Percentiles rank a stretch among this genome's conserved stretches.
Evolutionary conservation across 805 yeast genomes (phyloP).

Genomic region (Pichia phayaonensis): DNA sequence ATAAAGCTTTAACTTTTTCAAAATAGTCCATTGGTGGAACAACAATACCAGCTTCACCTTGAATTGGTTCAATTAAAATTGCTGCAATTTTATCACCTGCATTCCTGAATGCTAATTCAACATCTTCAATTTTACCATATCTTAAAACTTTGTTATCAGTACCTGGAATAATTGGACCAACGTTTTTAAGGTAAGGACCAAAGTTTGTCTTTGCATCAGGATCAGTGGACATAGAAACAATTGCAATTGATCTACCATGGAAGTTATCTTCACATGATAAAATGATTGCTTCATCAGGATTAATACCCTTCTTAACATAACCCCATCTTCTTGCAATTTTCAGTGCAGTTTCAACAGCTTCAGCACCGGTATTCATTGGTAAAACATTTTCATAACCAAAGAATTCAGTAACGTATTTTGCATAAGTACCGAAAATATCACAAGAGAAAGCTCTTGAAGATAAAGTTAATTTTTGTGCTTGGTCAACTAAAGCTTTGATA

Average conservation of each 20-base stretch:
- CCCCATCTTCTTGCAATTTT: slow-evolving; percentile 98
- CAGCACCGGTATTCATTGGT: slow-evolving; percentile 99
- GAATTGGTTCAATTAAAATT: slow-evolving; percentile 87
- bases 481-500: slow-evolving; percentile 74
- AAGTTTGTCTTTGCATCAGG: slow-evolving; percentile 77
- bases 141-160: slow-evolving; percentile 55
- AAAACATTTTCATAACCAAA: slow-evolving; percentile 87
- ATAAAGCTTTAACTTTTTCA: slow-evolving; percentile 59
- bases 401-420: slow-evolving; percentile 81
- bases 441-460: slow-evolving; percentile 91
- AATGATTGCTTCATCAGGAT: slow-evolving; percentile 76
- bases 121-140: slow-evolving; percentile 81
- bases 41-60: slow-evolving; percentile 97
- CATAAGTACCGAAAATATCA: slow-evolving; percentile 67
- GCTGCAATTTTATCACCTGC: slow-evolving; percentile 92
- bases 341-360: slow-evolving; percentile 93
- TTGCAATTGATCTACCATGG: slow-evolving; percentile 95
- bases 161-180: slow-evolving; percentile 81
- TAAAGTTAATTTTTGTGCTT: slow-evolving; percentile 75
- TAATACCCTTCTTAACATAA: slow-evolving; percentile 76
- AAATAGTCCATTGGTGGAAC: slow-evolving; percentile 86
- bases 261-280: slow-evolving; percentile 84
- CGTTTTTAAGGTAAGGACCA: slow-evolving; percentile 82
- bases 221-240: slow-evolving; percentile 93
- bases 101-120: slow-evolving; percentile 68